Evolutionary conservation across 78 protist species (phyloP).

Genomic region (Paratrimastix pyriformis): DNA sequence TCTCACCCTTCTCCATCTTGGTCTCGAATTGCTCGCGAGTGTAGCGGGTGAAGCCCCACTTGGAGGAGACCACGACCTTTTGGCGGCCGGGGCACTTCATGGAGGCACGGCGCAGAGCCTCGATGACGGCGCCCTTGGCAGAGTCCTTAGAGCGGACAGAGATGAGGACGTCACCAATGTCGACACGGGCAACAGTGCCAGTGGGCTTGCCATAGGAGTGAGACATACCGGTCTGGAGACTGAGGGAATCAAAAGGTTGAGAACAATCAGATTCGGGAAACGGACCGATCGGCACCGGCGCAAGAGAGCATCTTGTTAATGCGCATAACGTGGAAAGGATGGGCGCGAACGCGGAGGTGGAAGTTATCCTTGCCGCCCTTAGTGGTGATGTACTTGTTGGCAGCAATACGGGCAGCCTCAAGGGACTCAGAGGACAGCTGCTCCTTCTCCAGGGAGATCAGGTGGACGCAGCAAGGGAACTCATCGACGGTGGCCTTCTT

Average conservation of each 20-base stretch:
- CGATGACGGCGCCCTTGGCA: constrained; percentile 55
- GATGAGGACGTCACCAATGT: constrained; percentile 88
- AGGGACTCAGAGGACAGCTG: constrained; percentile 95
- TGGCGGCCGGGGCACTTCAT: constrained; percentile 99
- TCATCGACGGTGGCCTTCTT: constrained; percentile 86
- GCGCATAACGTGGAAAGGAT: constrained; percentile 99
- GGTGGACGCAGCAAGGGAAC: constrained; percentile 96
- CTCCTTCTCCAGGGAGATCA: constrained; percentile 91
- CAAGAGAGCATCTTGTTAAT: constrained; percentile 99
- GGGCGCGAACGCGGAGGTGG: constrained; percentile 98
- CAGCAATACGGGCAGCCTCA: constrained; percentile 98
- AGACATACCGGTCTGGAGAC: constrained; percentile 98
- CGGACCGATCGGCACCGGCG: constrained; percentile 98
- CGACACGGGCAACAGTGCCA: constrained; percentile 95
- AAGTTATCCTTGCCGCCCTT: constrained; percentile 88
- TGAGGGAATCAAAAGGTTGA: neutral
- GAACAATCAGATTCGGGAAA: neutral
- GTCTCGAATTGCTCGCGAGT: constrained; percentile 61
- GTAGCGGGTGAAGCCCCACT: constrained; percentile 95
- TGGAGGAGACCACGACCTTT: constrained; percentile 72
- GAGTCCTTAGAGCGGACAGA: constrained; percentile 84
- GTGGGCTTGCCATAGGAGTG: constrained; percentile 97
- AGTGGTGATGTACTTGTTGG: constrained; percentile 97
- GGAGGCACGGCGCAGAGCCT: constrained; percentile 96
- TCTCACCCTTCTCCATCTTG: constrained; percentile 40